These are phyloP conservation scores for Pilobolus umbonatus DNA, from an alignment of 192 early-diverging fungal species.

Conservation along the genomic window DNA sequence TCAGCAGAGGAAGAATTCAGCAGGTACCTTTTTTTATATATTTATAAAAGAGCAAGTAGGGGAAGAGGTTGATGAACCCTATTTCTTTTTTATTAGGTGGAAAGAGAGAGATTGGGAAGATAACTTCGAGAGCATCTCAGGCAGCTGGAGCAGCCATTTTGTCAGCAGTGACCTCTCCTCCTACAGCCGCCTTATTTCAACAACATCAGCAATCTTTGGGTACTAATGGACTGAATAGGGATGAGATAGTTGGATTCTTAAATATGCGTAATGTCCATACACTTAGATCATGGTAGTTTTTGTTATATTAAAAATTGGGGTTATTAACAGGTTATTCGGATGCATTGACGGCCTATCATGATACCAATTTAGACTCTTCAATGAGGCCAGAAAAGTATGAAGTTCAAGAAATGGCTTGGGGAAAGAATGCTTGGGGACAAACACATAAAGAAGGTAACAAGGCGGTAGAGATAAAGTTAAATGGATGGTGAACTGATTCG, in stretches of 20 bases:
- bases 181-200: background rate
- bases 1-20: conserved; percentile 13
- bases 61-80: background rate
- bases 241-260: conserved; percentile 4
- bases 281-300: background rate
- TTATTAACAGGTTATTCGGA: conserved; percentile 2
- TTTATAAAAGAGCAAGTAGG: too few species aligned
- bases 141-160: conserved; percentile 15
- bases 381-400: conserved; percentile 13
- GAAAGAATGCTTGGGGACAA: conserved; percentile 5
- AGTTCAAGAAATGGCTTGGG: conserved; percentile 4
- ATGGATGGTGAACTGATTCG: background rate
- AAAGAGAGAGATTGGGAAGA: conserved; percentile 5
- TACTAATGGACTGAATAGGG: conserved; percentile 1
- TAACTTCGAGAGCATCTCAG: background rate
- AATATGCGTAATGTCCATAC: background rate
- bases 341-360: conserved; percentile 8
- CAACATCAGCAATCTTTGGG: conserved; percentile 7
- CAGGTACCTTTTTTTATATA: background rate
- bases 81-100: background rate
- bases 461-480: background rate
- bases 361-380: conserved; percentile 11
- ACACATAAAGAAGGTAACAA: background rate
- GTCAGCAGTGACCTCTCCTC: conserved; percentile 13
- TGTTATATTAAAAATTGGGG: background rate